Percentiles rank a stretch among this genome's conserved stretches.
Conservation (phyloP, 2,329 filamentous ascomycete genomes). For the Beauveria australis region DNA sequence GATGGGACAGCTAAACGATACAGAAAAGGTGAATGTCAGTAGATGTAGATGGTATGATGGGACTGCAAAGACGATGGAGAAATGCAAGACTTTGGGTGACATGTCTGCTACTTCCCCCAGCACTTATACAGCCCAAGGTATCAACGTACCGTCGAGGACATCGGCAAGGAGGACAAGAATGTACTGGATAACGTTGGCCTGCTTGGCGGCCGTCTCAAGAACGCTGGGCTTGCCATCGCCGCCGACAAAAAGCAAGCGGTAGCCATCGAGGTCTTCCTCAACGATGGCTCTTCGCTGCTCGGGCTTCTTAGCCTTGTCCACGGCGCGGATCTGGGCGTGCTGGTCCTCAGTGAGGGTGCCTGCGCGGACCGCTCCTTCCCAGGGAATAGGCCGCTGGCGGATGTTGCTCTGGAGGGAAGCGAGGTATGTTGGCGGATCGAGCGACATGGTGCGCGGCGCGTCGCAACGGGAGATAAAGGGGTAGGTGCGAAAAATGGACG, state of each 20-base stretch:
- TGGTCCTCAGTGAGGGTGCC: constrained; percentile 92
- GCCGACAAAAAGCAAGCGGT: constrained; percentile 73
- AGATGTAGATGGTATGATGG: background rate
- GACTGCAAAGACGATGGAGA: constrained; percentile 2
- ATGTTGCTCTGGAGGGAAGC: constrained; percentile 92
- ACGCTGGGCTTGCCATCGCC: constrained; percentile 61
- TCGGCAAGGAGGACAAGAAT: constrained; percentile 84
- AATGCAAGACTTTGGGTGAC: background rate
- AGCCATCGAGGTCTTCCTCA: constrained; percentile 71
- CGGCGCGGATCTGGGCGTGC: constrained; percentile 88
- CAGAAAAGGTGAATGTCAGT: constrained; percentile 14
- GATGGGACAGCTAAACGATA: constrained; percentile 62
- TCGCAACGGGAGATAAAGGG: constrained; percentile 15
- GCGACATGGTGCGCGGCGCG: constrained; percentile 56
- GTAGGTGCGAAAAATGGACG: constrained; percentile 6
- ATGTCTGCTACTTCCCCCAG: constrained; percentile 5
- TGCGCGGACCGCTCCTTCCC: constrained; percentile 91
- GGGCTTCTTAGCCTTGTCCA: constrained; percentile 83
- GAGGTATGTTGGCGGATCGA: constrained; percentile 83
- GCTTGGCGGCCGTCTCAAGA: constrained; percentile 75
- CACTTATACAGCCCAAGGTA: background rate
- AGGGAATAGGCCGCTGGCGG: constrained; percentile 88
- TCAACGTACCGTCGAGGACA: constrained; percentile 66
- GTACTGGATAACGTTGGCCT: constrained; percentile 88
- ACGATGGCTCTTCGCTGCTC: constrained; percentile 80